Conservation (phyloP, 352 stramenopile species). For the Saprolegnia diclina region DNA sequence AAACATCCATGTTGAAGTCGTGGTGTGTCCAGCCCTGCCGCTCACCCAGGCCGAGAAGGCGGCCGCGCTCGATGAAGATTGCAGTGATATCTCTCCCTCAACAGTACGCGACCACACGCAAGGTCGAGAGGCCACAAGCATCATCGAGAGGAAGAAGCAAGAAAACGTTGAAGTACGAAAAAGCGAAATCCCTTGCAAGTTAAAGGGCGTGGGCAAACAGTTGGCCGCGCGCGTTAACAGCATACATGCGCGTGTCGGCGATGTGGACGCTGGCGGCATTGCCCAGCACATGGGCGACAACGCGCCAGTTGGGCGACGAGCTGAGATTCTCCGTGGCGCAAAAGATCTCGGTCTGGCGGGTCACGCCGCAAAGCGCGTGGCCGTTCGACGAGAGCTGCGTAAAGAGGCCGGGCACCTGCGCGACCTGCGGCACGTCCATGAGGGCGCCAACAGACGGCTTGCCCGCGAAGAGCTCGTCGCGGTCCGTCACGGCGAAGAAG, state of each 20-base stretch:
- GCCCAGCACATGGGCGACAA: not conserved
- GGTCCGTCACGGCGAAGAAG: not conserved
- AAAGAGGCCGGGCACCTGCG: not conserved
- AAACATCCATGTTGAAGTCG: too few species aligned
- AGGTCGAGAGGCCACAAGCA: too few species aligned
- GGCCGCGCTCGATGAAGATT: too few species aligned
- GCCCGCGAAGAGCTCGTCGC: not conserved
- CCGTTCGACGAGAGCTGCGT: slow-evolving; percentile 5
- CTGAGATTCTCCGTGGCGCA: not conserved
- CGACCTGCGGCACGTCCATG: not conserved
- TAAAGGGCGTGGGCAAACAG: not conserved
- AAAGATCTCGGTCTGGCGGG: slow-evolving; percentile 6
- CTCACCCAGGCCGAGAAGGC: too few species aligned
- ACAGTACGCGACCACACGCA: too few species aligned
- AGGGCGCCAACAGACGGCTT: not conserved
- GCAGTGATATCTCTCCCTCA: too few species aligned
- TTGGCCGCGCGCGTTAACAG: not conserved
- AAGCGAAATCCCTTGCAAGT: not conserved
- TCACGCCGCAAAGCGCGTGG: slow-evolving; percentile 1
- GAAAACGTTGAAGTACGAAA: not conserved
- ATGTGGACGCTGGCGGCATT: not conserved
- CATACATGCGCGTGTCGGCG: not conserved
- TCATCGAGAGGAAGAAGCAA: too few species aligned
- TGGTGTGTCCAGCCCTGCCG: too few species aligned
- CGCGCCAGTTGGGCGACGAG: not conserved